A percentile compares a stretch with the other conserved stretches of the same genome.
These are phyloP conservation scores for Fagus crenata DNA, from an alignment of 306 rosid species.

Conservation along the genomic window DNA sequence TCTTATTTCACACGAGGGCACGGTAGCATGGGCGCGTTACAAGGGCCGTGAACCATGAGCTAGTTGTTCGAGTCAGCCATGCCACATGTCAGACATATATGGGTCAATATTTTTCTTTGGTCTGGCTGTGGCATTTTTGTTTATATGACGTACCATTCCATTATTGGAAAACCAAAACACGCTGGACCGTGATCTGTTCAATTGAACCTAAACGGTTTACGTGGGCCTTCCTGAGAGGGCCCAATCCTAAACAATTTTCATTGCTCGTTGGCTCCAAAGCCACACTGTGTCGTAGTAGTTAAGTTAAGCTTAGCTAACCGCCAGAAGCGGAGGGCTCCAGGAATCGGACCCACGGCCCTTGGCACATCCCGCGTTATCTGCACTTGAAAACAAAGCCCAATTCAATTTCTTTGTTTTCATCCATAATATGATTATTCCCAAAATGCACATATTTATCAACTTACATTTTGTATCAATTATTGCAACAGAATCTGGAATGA, in stretches of 20 bases:
- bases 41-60: neutral
- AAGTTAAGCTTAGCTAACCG: neutral
- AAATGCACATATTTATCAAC: too few relatives aligned
- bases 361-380: neutral
- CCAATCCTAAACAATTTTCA: neutral
- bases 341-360: neutral
- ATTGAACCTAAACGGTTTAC: too few relatives aligned
- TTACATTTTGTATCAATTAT: too few relatives aligned
- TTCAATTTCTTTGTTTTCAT: neutral
- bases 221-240: neutral
- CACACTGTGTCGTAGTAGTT: neutral
- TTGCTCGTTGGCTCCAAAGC: neutral
- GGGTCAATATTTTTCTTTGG: neutral
- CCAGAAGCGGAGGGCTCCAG: neutral
- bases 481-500: too few relatives aligned
- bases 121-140: too few relatives aligned
- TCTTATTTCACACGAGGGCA: constrained; percentile 23
- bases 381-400: neutral
- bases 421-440: too few relatives aligned
- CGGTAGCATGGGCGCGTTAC: neutral
- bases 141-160: neutral
- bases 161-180: neutral
- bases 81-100: constrained; percentile 3
- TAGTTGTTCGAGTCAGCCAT: neutral
- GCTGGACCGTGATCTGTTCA: neutral